phyloP scores from a whole-genome alignment of 2,329 filamentous ascomycete species.

The Paraconiothyrium sp. region DNA sequence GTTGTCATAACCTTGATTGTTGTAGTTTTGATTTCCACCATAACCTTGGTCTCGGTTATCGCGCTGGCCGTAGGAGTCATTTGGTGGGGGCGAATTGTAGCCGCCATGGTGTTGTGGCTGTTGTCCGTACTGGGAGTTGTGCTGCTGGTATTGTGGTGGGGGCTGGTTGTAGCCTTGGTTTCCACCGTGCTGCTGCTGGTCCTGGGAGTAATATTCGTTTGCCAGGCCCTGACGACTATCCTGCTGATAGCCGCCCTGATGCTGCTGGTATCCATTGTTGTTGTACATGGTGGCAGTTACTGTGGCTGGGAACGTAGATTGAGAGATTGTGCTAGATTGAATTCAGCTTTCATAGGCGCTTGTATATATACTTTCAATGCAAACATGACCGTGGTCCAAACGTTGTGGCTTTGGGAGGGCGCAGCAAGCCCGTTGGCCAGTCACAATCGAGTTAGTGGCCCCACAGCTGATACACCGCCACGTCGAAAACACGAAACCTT shows the following conservation, averaged over 20 bases:
- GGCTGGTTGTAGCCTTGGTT: constrained; percentile 26
- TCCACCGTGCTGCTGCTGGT: constrained; percentile 24
- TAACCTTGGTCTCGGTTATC: constrained; percentile 11
- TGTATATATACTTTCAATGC: not conserved
- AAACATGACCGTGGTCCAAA: not conserved
- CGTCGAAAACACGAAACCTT: not conserved
- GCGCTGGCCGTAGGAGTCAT: constrained; percentile 7
- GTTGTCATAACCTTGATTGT: constrained; percentile 17
- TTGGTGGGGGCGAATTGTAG: constrained; percentile 11
- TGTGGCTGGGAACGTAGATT: not conserved
- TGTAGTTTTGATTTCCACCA: not conserved
- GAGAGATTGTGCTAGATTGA: no score
- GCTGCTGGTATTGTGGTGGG: constrained; percentile 37
- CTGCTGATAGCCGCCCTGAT: constrained; percentile 8
- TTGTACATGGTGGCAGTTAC: constrained; percentile 7
- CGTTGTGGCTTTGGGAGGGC: constrained; percentile 10
- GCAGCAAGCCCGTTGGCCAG: constrained; percentile 5
- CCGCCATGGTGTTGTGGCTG: constrained; percentile 14
- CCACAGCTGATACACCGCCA: constrained; percentile 10
- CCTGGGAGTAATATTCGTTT: constrained; percentile 12
- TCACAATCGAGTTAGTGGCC: constrained; percentile 7
- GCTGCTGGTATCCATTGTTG: constrained; percentile 9
- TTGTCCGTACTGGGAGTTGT: constrained; percentile 34
- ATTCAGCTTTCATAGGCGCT: constrained; percentile 4
- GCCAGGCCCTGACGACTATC: constrained; percentile 4